Percentiles rank a stretch among this genome's conserved stretches.
phyloP scores from a whole-genome alignment of 2,329 filamentous ascomycete species.

The Tolypocladium nubicola region DNA sequence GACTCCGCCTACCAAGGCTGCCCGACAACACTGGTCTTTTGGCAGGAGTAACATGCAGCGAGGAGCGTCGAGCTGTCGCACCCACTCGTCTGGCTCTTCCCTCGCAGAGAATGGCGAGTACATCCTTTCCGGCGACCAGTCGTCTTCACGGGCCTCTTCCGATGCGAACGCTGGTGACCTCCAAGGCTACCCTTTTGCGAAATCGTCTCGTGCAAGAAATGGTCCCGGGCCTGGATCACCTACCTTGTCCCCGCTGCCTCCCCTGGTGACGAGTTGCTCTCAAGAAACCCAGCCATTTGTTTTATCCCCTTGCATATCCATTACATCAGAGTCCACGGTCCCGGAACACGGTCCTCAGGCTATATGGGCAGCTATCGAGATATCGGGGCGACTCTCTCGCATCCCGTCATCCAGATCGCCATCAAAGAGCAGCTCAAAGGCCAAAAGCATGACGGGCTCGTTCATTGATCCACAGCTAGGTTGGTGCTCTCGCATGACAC shows the following conservation, averaged over 20 bases:
- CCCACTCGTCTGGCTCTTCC: background rate
- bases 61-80: background rate
- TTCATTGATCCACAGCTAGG: slow-evolving; percentile 11
- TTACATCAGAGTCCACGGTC: slow-evolving; percentile 29
- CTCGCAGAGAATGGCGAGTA: background rate
- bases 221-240: background rate
- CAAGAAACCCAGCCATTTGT: slow-evolving; percentile 10
- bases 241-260: background rate
- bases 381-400: slow-evolving; percentile 28
- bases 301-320: slow-evolving; percentile 30
- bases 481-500: slow-evolving; percentile 1
- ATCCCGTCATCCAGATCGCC: slow-evolving; percentile 4
- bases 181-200: background rate
- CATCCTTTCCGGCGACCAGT: background rate
- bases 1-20: background rate
- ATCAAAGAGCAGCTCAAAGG: background rate
- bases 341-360: slow-evolving; percentile 20
- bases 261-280: background rate
- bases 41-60: background rate
- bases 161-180: background rate
- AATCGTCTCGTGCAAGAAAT: background rate
- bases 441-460: slow-evolving; percentile 1
- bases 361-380: slow-evolving; percentile 40
- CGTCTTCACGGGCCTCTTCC: background rate
- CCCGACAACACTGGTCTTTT: background rate